Conservation (phyloP, 495 filamentous ascomycete genomes). For the Corynascus novoguineensis region DNA sequence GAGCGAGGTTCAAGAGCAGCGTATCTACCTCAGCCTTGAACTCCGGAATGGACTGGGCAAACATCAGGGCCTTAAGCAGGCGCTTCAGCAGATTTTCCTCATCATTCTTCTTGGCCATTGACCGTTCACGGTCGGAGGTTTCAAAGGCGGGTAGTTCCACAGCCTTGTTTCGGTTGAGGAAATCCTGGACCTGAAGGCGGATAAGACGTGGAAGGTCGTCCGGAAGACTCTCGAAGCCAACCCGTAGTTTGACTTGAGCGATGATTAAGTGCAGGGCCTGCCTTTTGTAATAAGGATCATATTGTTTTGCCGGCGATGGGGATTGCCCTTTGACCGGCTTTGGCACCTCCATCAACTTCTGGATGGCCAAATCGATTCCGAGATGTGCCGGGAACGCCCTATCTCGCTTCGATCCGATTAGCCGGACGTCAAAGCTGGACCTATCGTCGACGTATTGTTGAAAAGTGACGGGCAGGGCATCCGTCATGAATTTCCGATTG, state of each 20-base stretch:
- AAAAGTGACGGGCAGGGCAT: constrained; percentile 73
- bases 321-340: constrained; percentile 45
- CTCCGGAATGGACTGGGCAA: constrained; percentile 75
- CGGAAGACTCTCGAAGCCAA: constrained; percentile 80
- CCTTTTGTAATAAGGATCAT: constrained; percentile 83
- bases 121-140: constrained; percentile 68
- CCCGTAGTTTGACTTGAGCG: constrained; percentile 79
- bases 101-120: constrained; percentile 75
- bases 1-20: constrained; percentile 72
- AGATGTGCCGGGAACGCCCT: constrained; percentile 78
- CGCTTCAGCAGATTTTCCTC: constrained; percentile 79
- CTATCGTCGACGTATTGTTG: constrained; percentile 80
- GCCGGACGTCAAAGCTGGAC: constrained; percentile 76
- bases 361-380: constrained; percentile 82
- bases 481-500: constrained; percentile 90
- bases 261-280: constrained; percentile 83
- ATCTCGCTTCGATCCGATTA: constrained; percentile 83
- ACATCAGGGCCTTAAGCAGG: constrained; percentile 80
- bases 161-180: constrained; percentile 63
- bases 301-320: constrained; percentile 48
- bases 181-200: constrained; percentile 81
- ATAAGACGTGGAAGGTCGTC: constrained; percentile 82
- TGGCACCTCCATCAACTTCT: constrained; percentile 73
- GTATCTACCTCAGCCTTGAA: constrained; percentile 64
- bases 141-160: constrained; percentile 57